Conservation (phyloP, 2,329 filamentous ascomycete species). For the Cryphonectria japonica region DNA sequence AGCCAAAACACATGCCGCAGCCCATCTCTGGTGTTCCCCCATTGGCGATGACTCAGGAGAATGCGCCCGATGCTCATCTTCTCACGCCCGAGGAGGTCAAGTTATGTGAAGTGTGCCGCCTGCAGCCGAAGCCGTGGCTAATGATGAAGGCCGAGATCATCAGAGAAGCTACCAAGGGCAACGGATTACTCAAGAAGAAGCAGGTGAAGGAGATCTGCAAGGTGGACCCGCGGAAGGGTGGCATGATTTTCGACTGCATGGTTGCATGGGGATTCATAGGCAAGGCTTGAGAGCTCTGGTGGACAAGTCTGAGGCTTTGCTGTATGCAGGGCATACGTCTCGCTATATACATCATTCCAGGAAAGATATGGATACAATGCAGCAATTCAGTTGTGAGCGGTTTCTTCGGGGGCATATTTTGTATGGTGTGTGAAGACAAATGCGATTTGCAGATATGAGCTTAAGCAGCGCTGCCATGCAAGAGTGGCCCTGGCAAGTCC, state of each 20-base stretch:
- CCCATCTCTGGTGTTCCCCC: constrained; percentile 65
- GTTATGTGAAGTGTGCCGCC: constrained; percentile 79
- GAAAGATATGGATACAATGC: neutral
- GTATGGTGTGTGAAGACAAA: neutral
- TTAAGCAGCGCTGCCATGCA: neutral
- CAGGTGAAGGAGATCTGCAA: constrained; percentile 83
- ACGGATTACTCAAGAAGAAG: constrained; percentile 91
- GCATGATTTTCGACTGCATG: constrained; percentile 91
- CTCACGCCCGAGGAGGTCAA: constrained; percentile 83
- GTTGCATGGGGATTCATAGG: constrained; percentile 90
- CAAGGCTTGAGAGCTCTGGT: constrained; percentile 62
- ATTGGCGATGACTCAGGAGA: constrained; percentile 73
- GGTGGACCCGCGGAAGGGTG: constrained; percentile 83
- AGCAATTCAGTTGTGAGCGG: neutral
- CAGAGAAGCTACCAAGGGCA: constrained; percentile 86
- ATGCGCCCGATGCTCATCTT: constrained; percentile 81
- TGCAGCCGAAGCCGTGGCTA: constrained; percentile 93
- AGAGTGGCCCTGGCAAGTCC: neutral
- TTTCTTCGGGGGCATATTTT: neutral
- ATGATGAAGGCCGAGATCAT: constrained; percentile 94
- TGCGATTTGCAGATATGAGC: neutral
- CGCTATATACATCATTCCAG: neutral
- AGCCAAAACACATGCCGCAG: constrained; percentile 57
- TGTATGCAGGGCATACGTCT: neutral
- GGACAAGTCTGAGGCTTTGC: neutral